These are phyloP conservation scores for Nidula microcarpa DNA, from an alignment of 768 basidiomycete genomes.

Conservation along the genomic window DNA sequence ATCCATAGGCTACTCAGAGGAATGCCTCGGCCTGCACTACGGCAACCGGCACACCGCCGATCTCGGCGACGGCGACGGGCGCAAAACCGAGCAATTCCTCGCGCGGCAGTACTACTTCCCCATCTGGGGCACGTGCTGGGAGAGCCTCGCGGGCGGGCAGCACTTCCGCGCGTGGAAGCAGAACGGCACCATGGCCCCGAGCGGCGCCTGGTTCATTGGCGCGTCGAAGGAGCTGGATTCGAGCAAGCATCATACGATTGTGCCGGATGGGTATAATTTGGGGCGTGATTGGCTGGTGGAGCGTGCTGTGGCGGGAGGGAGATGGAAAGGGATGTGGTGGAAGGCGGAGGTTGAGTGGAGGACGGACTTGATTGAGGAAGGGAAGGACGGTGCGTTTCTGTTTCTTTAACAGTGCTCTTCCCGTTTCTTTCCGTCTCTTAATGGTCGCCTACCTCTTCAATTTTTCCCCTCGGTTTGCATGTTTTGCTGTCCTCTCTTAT, in stretches of 20 bases:
- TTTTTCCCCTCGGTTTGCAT: too few relatives aligned
- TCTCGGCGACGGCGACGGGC: conserved; percentile 78
- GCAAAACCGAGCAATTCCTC: conserved; percentile 65
- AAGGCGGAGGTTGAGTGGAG: conserved; percentile 75
- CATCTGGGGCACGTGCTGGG: conserved; percentile 85
- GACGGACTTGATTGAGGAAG: conserved; percentile 64
- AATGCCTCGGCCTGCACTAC: conserved; percentile 78
- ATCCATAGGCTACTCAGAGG: conserved; percentile 79
- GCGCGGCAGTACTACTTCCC: conserved; percentile 78
- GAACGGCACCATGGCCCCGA: conserved; percentile 69
- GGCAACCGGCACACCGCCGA: conserved; percentile 77
- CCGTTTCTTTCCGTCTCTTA: too few relatives aligned
- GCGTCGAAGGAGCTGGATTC: conserved; percentile 42
- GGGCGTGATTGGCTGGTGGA: conserved; percentile 79
- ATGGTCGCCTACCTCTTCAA: too few relatives aligned
- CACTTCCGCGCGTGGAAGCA: conserved; percentile 91
- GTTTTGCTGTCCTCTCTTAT: too few relatives aligned
- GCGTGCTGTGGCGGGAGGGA: conserved; percentile 55
- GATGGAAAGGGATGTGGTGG: conserved; percentile 71
- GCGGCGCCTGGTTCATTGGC: conserved; percentile 83
- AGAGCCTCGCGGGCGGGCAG: conserved; percentile 84
- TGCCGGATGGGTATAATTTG: conserved; percentile 74
- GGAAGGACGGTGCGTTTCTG: conserved; percentile 52
- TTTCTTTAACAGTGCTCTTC: not conserved
- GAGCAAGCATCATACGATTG: conserved; percentile 66